Base-by-base conservation (phyloP, 441 rosid species). In the Populus hybrid region DNA sequence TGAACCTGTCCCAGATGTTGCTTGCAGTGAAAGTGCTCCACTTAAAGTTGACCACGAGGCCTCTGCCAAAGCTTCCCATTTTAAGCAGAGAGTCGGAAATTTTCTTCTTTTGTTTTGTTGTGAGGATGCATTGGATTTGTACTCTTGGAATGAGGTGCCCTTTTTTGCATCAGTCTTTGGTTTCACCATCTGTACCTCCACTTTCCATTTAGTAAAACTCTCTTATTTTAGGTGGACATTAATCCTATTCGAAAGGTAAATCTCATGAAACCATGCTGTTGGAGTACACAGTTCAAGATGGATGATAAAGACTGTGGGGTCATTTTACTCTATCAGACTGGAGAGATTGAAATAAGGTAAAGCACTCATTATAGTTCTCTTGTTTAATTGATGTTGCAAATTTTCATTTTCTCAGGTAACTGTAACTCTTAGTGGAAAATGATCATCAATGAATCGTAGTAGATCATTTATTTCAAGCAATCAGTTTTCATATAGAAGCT, bases 341-440 rank as follows among this genome's bases (percentile, higher is more conserved):
- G 97, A 63, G 86, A 77, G 32, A 84, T 94, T 81, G 98, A 94
- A 82, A 87, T 90, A 83, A 91, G 98, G 97, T 91, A 70, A 80
- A 72, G 75, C 71, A 57, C 67, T 76, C 42, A 61, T 69, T 72
- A 36, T 32, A 65, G 66, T 63, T 40, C 50, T 70, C 78, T 42
- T 69, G 73, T 70, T 73, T 30, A 71, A 7, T 72, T 66, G 66
- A 67, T 66, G 9, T 23, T 59, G 16, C 61, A 69, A 35, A 23
- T 23, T 68, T n/a, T 69, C 61, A 16, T 57, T 70, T 23, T 63
- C 12, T 63, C 23, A 4, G 28, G 26, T 63, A 21, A 21, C 28
- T 23, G 7, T 19, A 42, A 36, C 78, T 68, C 18, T 21, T 6
- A 23, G 53, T 69, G 36, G 76, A 23, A 34, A 40, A 67, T 32